Base-by-base conservation (phyloP, 805 yeast genomes). In the Hanseniaspora lindneri region DNA sequence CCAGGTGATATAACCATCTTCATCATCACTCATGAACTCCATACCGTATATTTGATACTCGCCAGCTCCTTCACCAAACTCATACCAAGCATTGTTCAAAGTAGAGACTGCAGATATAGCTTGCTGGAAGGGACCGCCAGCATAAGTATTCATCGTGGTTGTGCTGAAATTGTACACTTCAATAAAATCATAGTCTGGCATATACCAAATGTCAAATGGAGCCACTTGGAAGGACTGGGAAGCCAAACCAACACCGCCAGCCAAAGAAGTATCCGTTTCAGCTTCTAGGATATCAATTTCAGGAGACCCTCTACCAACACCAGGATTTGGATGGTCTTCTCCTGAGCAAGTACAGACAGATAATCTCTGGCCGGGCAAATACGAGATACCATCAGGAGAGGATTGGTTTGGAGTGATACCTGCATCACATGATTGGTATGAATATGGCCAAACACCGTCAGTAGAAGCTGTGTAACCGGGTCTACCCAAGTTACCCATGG, bases 331-430 rank as follows among this genome's bases (percentile, higher is more conserved):
- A 62, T 88, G 96, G 46, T 80, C 86, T 56, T 77, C 85, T 25
- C 80, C 86, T 23, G 71, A 66, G 67, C 96, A 88, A 0, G 89
- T 80, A 66, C 97, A 88, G 13, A 72, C 63, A 60, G 71, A 77
- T 54, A 88, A 69, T 55, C 74, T 74, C 65, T 88, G 96, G 27
- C 96, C 96, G 0, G 89, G 86, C 48, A 88, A 68, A 59, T 76
- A 85, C 1, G 88, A 81, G 35, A 87, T 76, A 51, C 97, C 97
- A 63, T 88, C 96, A 1, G 82, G 72, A 0, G 94, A 77, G 6
- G 94, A 81, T 67, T 88, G 96, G 63, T 88, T 88, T 14, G 95
- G 83, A 2, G 96, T 87, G 54, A 87, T 87, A 55, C 97, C 97
- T 2, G 88, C 87, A 67, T 88, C 96, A 66, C 96, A 88, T 3